Conservation (phyloP, 2,329 filamentous ascomycete species). For the Stachybotrys echinatus region DNA sequence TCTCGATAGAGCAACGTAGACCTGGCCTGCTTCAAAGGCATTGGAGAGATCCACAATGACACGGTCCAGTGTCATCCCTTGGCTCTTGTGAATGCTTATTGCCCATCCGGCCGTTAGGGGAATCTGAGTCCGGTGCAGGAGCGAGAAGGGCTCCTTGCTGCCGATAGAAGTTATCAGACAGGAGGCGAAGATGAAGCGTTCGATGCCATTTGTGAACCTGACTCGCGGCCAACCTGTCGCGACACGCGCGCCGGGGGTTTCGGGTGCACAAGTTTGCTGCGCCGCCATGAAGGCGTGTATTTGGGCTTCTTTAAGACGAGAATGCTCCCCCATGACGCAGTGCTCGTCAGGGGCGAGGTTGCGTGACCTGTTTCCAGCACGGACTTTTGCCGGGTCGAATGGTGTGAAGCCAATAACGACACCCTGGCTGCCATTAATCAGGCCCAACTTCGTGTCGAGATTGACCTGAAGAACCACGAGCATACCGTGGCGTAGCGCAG, state of each 20-base stretch:
- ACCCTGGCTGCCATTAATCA: conserved; percentile 20
- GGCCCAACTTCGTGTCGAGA: conserved; percentile 4
- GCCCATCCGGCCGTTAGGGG: conserved; percentile 58
- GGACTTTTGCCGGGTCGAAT: background rate
- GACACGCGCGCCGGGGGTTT: background rate
- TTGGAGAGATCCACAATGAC: conserved; percentile 24
- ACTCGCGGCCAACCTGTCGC: conserved; percentile 26
- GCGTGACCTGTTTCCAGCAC: no score
- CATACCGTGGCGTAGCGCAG: conserved; percentile 10
- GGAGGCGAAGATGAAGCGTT: conserved; percentile 42
- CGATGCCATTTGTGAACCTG: conserved; percentile 41
- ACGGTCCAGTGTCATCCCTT: conserved; percentile 57
- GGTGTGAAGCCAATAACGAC: conserved; percentile 14
- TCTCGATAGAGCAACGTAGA: background rate
- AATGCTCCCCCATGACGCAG: conserved; percentile 5
- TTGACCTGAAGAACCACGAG: conserved; percentile 18
- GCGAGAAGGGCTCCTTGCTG: conserved; percentile 35
- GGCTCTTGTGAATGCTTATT: conserved; percentile 57
- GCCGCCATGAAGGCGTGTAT: conserved; percentile 6
- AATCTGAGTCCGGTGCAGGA: conserved; percentile 53
- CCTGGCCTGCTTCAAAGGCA: background rate
- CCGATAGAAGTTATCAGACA: conserved; percentile 44
- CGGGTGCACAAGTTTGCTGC: background rate
- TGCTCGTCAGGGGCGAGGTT: background rate
- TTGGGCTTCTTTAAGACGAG: conserved; percentile 2